phyloP scores from a whole-genome alignment of 2,329 filamentous ascomycete species.

The Talaromyces sp. region DNA sequence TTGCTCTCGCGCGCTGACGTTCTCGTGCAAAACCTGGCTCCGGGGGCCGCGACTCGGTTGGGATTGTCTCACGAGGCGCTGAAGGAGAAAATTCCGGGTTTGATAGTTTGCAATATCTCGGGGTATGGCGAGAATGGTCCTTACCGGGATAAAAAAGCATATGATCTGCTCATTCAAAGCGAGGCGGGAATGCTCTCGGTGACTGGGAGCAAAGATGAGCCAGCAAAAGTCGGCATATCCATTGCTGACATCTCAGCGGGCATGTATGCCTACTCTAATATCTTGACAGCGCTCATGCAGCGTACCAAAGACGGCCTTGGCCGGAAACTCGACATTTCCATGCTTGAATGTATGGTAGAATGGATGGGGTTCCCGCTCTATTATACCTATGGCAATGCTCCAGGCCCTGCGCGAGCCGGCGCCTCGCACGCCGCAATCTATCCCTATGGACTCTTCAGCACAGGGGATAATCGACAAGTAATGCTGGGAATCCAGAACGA shows the following conservation, averaged over 20 bases:
- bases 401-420: slow-evolving; percentile 42
- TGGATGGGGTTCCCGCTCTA: slow-evolving; percentile 58
- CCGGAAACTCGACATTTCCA: slow-evolving; percentile 51
- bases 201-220: slow-evolving; percentile 42
- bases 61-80: slow-evolving; percentile 46
- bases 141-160: slow-evolving; percentile 53
- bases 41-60: slow-evolving; percentile 45
- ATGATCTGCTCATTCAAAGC: slow-evolving; percentile 53
- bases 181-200: slow-evolving; percentile 51
- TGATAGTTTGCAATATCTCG: slow-evolving; percentile 54
- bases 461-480: slow-evolving; percentile 45
- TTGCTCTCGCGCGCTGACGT: slow-evolving; percentile 47
- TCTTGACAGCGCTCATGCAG: slow-evolving; percentile 48
- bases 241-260: slow-evolving; percentile 53
- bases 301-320: slow-evolving; percentile 47
- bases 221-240: slow-evolving; percentile 51
- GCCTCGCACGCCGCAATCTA: slow-evolving; percentile 54
- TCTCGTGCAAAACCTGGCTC: slow-evolving; percentile 52
- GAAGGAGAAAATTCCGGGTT: slow-evolving; percentile 35
- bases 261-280: slow-evolving; percentile 51
- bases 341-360: slow-evolving; percentile 56
- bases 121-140: slow-evolving; percentile 51
- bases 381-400: slow-evolving; percentile 47
- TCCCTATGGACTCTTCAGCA: slow-evolving; percentile 53
- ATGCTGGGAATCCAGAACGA: slow-evolving; percentile 58